Conservation (phyloP, 2,329 filamentous ascomycete genomes). For the Talaromyces sp. region DNA sequence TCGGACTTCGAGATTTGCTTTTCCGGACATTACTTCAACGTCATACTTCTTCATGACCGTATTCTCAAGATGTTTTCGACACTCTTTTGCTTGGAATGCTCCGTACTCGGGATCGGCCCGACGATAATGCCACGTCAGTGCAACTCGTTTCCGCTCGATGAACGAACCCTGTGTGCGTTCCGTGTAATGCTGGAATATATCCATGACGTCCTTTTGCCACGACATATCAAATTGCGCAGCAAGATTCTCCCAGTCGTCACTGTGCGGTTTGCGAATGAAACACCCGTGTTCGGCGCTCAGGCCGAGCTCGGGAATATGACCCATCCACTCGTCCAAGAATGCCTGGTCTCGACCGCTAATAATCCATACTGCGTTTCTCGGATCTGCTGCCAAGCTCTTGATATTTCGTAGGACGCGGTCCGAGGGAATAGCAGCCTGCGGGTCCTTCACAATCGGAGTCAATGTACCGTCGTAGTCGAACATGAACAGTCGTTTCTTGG, state of each 20-base stretch:
- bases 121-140: conserved; percentile 95
- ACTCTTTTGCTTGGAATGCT: conserved; percentile 70
- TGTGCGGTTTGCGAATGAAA: conserved; percentile 78
- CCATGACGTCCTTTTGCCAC: conserved; percentile 82
- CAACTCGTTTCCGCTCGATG: conserved; percentile 89
- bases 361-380: conserved; percentile 90
- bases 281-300: conserved; percentile 96
- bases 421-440: conserved; percentile 80
- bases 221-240: conserved; percentile 83
- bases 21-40: conserved; percentile 93
- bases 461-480: conserved; percentile 98
- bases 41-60: conserved; percentile 76
- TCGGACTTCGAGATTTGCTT: conserved; percentile 95
- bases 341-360: conserved; percentile 91
- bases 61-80: conserved; percentile 72
- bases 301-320: conserved; percentile 83
- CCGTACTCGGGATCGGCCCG: conserved; percentile 83
- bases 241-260: conserved; percentile 78
- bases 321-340: conserved; percentile 85
- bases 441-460: conserved; percentile 90
- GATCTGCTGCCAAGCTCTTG: conserved; percentile 71
- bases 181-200: conserved; percentile 82
- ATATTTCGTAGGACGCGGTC: conserved; percentile 75
- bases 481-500: conserved; percentile 84
- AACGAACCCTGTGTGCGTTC: conserved; percentile 83